Percentiles rank a stretch among this genome's conserved stretches.
Evolutionary conservation across 352 stramenopile species (phyloP).

Genomic region (Globisporangium canariense): DNA sequence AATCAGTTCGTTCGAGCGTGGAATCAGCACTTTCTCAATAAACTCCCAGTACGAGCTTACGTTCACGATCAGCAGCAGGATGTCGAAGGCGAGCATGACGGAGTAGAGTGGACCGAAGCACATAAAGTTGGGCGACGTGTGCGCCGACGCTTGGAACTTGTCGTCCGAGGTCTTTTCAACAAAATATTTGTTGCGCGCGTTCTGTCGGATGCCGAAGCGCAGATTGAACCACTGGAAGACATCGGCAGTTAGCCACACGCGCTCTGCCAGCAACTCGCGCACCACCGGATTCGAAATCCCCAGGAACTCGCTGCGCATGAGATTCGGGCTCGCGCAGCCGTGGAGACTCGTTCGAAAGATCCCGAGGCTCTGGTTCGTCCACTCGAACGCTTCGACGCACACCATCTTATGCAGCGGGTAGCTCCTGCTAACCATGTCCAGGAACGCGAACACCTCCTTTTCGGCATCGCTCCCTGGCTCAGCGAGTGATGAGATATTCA

Average conservation of each 20-base stretch:
- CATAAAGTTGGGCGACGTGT: conserved; percentile 23
- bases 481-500: conserved; percentile 10
- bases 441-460: conserved; percentile 21
- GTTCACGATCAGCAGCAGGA: conserved; percentile 20
- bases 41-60: conserved; percentile 21
- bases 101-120: conserved; percentile 26
- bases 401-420: conserved; percentile 21
- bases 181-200: conserved; percentile 18
- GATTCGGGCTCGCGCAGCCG: conserved; percentile 25
- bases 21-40: conserved; percentile 14
- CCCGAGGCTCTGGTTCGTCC: conserved; percentile 10
- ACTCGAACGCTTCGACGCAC: conserved; percentile 25
- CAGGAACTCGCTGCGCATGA: conserved; percentile 19
- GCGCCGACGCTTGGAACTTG: neutral
- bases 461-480: conserved; percentile 15
- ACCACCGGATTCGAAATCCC: conserved; percentile 20
- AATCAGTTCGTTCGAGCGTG: conserved; percentile 16
- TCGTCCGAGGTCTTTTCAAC: conserved; percentile 6
- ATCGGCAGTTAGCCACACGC: conserved; percentile 24
- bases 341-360: conserved; percentile 15
- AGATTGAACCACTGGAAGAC: conserved; percentile 20
- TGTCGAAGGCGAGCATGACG: conserved; percentile 25
- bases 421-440: conserved; percentile 24
- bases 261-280: conserved; percentile 13
- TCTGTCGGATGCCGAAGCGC: conserved; percentile 24